Evolutionary conservation across 148 eudicot species (phyloP).

Genomic region (Arbutus unedo): DNA sequence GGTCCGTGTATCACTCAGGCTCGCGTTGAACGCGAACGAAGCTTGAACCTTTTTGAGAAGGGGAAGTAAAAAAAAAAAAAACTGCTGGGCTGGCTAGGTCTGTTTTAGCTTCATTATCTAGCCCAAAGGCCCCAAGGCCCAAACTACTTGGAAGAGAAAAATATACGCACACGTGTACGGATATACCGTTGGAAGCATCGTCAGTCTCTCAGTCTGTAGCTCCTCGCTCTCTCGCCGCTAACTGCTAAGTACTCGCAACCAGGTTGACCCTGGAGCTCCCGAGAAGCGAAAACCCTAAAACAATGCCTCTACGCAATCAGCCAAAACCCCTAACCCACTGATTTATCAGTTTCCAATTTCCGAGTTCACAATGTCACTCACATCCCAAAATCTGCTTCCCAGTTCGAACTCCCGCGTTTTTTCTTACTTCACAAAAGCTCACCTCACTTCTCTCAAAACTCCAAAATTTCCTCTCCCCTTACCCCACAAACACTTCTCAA

Average conservation of each 20-base stretch:
- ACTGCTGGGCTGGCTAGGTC: too few species aligned
- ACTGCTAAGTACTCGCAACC: neutral
- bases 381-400: slow-evolving; percentile 36
- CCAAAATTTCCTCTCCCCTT: slow-evolving; percentile 16
- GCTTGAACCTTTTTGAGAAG: too few species aligned
- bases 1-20: too few species aligned
- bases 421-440: slow-evolving; percentile 10
- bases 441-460: slow-evolving; percentile 20
- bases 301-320: neutral
- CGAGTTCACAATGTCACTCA: slow-evolving; percentile 24
- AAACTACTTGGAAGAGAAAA: too few species aligned
- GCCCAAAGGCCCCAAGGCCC: too few species aligned
- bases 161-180: neutral
- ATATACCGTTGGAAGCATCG: neutral
- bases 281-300: neutral
- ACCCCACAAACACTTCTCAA: slow-evolving; percentile 14
- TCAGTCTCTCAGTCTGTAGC: neutral
- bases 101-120: too few species aligned
- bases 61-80: too few species aligned
- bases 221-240: neutral
- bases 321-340: slow-evolving; percentile 6
- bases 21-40: too few species aligned
- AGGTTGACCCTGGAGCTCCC: neutral
- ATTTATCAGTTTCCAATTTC: neutral
- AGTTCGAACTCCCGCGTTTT: slow-evolving; percentile 25